Evolutionary conservation across 2,329 filamentous ascomycete species (phyloP).

Genomic region (Pseudocercospora eumusae): DNA sequence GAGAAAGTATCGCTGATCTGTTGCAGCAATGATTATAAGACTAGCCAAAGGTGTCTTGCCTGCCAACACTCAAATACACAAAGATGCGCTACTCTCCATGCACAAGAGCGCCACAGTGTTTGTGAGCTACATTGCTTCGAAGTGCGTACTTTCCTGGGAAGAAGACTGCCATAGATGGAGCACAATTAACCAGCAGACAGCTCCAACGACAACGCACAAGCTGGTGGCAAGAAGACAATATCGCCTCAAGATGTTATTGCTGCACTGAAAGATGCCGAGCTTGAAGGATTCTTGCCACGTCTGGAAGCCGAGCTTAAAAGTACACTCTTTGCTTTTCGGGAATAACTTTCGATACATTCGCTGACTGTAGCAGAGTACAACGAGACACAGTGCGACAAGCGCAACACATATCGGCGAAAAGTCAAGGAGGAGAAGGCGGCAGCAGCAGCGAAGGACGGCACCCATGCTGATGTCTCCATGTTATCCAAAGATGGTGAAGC

Average conservation of each 20-base stretch:
- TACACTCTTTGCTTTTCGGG: slow-evolving; percentile 39
- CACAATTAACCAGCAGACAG: slow-evolving; percentile 46
- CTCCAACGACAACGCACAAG: slow-evolving; percentile 69
- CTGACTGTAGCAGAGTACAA: slow-evolving; percentile 62
- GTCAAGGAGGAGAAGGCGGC: slow-evolving; percentile 63
- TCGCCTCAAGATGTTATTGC: slow-evolving; percentile 73
- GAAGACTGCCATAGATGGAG: background rate
- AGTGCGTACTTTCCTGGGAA: slow-evolving; percentile 56
- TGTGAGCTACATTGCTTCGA: slow-evolving; percentile 74
- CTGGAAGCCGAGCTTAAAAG: slow-evolving; percentile 76
- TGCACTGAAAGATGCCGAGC: slow-evolving; percentile 75
- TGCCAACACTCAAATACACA: slow-evolving; percentile 80
- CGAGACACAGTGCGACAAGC: slow-evolving; percentile 71
- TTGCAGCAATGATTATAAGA: slow-evolving; percentile 14
- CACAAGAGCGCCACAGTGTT: slow-evolving; percentile 82
- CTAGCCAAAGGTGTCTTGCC: slow-evolving; percentile 19
- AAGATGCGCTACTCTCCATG: slow-evolving; percentile 76
- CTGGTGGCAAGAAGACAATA: slow-evolving; percentile 75
- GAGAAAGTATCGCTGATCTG: background rate
- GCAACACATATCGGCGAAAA: slow-evolving; percentile 70
- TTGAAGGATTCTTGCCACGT: slow-evolving; percentile 67
- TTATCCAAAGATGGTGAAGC: slow-evolving; percentile 22
- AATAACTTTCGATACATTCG: background rate
- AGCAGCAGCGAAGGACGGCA: slow-evolving; percentile 22
- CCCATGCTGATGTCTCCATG: slow-evolving; percentile 19